Base-by-base conservation (phyloP, 1,284 basidiomycete species). In the Moesziomyces sp. region DNA sequence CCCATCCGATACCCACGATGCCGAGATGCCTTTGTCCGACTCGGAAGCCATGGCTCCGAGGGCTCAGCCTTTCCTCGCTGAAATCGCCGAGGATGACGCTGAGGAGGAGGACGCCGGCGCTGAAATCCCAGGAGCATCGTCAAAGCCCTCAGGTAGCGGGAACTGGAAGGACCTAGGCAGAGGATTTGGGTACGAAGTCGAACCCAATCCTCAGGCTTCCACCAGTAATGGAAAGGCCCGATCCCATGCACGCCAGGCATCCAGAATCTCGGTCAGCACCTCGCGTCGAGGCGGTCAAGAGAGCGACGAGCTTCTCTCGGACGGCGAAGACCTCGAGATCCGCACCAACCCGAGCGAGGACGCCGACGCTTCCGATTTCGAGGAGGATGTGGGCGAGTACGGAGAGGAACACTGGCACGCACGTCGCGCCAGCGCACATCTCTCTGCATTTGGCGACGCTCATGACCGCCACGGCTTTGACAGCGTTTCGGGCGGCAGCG, bases 301-400 rank as follows among this genome's bases (percentile, higher is more conserved):
- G 10, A 24, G 44, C 18, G 68, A 63, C 30, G 57, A 70, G 13
- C 16, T 54, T 21, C 52, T 56, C 23, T n/a, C 46, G 3, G 47
- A 61, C n/a, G 62, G 51, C 10, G 61, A 66, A 8, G 62, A 71
- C 3, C 48, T 65, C 19, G 77, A 80, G 24, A 50, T 77, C 18
- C 72, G 77, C 28, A 79, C 79, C 21, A 79, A 80, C 42, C 77
- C 78, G 7, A 77, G 75, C 55, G 77, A 80, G 50, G 77, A 79
- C 49, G 77, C 71, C 8, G 78, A 80, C 43, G 66, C 72, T 30
- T 76, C 77, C 5, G 74, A 78, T 26, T 66, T 68, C 24, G 78
- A 80, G 35, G 77, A 75, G 13, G 62, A 74, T 34, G 35, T 26
- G 19, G 53, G 63, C 42, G 59, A 66, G 45, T 59, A 53, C n/a